Conservation (phyloP, 441 rosid species). For the Gossypium trilobum region DNA sequence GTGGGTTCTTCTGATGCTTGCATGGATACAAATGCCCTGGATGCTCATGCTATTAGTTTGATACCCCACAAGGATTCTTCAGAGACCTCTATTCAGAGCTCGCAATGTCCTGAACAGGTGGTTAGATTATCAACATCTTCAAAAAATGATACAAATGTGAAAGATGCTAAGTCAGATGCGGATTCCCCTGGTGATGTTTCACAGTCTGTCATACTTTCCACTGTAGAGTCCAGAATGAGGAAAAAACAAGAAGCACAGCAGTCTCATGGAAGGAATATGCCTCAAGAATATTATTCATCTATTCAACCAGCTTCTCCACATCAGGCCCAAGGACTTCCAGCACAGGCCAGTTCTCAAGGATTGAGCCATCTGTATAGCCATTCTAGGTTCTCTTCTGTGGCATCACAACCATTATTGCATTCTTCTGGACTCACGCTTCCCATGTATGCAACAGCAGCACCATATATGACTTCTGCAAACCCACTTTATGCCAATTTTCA, state of each 20-base stretch:
- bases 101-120: constrained; percentile 25
- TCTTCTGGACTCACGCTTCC: constrained; percentile 47
- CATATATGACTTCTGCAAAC: constrained; percentile 51
- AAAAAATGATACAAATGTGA: constrained; percentile 31
- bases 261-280: constrained; percentile 41
- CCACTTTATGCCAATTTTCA: constrained; percentile 54
- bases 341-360: constrained; percentile 36
- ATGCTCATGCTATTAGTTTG: constrained; percentile 37
- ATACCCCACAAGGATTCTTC: constrained; percentile 36
- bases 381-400: constrained; percentile 32
- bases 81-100: constrained; percentile 26
- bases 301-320: constrained; percentile 35
- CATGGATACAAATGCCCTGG: constrained; percentile 26
- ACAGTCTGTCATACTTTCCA: constrained; percentile 30
- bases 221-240: constrained; percentile 32
- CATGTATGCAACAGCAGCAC: constrained; percentile 40
- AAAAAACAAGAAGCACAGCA: constrained; percentile 55
- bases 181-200: constrained; percentile 30
- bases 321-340: constrained; percentile 31
- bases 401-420: constrained; percentile 40
- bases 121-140: constrained; percentile 23
- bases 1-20: constrained; percentile 35
- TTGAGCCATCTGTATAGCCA: constrained; percentile 31
- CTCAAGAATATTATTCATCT: constrained; percentile 31
- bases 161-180: constrained; percentile 32